Evolutionary conservation across 768 basidiomycete genomes (phyloP).

Genomic region (Phlegmacium glaucopus): DNA sequence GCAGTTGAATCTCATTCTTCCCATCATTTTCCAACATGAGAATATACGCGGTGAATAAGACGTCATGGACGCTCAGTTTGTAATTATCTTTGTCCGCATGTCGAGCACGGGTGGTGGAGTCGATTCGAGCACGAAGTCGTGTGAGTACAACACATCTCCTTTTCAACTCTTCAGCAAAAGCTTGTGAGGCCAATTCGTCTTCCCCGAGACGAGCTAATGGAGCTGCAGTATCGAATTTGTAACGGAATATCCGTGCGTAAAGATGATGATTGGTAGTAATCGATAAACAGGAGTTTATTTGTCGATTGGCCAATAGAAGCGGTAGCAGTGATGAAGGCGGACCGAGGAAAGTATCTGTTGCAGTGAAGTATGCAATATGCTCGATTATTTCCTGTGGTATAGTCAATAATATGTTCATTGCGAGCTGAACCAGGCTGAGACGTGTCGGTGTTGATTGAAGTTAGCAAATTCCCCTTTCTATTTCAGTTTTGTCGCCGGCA

Average conservation of each 20-base stretch:
- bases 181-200: slow-evolving; percentile 33
- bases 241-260: slow-evolving; percentile 65
- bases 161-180: slow-evolving; percentile 60
- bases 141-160: slow-evolving; percentile 58
- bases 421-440: slow-evolving; percentile 21
- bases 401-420: slow-evolving; percentile 28
- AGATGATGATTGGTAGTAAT: slow-evolving; percentile 57
- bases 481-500: slow-evolving; percentile 16
- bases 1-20: slow-evolving; percentile 66
- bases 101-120: slow-evolving; percentile 27
- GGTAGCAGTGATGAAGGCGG: slow-evolving; percentile 59
- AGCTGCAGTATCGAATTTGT: slow-evolving; percentile 62
- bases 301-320: slow-evolving; percentile 49
- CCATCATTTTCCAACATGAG: slow-evolving; percentile 83
- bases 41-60: slow-evolving; percentile 66
- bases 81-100: slow-evolving; percentile 22
- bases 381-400: slow-evolving; percentile 80
- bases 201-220: slow-evolving; percentile 47
- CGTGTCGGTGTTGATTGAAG: slow-evolving; percentile 7
- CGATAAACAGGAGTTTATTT: slow-evolving; percentile 47
- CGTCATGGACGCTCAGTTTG: slow-evolving; percentile 31
- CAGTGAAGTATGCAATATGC: slow-evolving; percentile 67
- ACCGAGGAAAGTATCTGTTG: slow-evolving; percentile 48
- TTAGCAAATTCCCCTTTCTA: slow-evolving; percentile 9
- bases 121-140: slow-evolving; percentile 45